These are phyloP conservation scores for Eimeria falciformis DNA, from an alignment of 169 alveolate genomes.

Conservation along the genomic window DNA sequence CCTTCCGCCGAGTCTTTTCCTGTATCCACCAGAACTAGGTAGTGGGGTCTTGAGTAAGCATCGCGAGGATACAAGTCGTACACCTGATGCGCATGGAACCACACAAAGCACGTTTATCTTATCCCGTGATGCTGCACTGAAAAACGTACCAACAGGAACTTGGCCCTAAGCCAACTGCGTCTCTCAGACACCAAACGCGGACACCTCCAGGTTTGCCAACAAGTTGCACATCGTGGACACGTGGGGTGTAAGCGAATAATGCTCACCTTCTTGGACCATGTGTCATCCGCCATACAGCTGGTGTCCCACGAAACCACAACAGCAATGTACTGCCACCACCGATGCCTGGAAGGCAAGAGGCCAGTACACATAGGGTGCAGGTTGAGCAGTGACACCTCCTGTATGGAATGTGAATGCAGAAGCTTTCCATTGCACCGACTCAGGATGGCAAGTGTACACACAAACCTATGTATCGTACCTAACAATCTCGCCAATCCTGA, in stretches of 20 bases:
- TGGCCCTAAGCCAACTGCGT: too few relatives aligned
- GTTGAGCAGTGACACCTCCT: background rate
- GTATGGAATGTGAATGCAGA: background rate
- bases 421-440: too few relatives aligned
- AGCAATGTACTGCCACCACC: constrained; percentile 73
- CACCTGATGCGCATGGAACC: constrained; percentile 31
- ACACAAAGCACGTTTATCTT: background rate
- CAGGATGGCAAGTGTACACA: too few relatives aligned
- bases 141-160: too few relatives aligned
- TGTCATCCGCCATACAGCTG: constrained; percentile 56
- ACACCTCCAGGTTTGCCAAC: too few relatives aligned
- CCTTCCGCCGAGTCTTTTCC: background rate
- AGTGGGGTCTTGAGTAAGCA: constrained; percentile 14
- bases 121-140: background rate
- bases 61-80: constrained; percentile 45
- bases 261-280: constrained; percentile 65
- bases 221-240: too few relatives aligned
- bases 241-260: background rate
- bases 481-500: constrained; percentile 23
- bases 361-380: background rate
- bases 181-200: too few relatives aligned
- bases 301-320: constrained; percentile 74
- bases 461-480: background rate
- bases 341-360: constrained; percentile 58
- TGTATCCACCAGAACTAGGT: constrained; percentile 55